phyloP scores from a whole-genome alignment of 768 basidiomycete species.

The Macrocybe gigantea region DNA sequence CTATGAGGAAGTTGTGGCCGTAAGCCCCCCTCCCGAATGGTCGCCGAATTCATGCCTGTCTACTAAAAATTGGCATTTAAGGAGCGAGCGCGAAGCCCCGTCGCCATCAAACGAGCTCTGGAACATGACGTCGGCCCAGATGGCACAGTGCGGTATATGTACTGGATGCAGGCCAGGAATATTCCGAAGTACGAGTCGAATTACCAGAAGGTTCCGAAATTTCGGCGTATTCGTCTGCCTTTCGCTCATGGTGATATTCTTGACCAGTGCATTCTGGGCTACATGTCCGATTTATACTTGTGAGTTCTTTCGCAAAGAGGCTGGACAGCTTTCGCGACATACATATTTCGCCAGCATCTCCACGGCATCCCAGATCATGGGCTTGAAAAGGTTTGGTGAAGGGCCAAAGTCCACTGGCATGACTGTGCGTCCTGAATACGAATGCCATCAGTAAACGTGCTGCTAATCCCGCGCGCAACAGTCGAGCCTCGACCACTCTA shows the following conservation, averaged over 20 bases:
- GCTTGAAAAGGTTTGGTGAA: constrained; percentile 41
- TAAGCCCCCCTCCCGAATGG: constrained; percentile 8
- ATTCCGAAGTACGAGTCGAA: constrained; percentile 60
- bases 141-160: constrained; percentile 52
- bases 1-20: constrained; percentile 23
- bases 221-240: too few species aligned
- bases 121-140: constrained; percentile 34
- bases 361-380: constrained; percentile 46
- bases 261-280: constrained; percentile 67
- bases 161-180: constrained; percentile 76
- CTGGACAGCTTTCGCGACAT: background rate
- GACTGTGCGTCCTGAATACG: constrained; percentile 41
- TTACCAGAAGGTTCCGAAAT: constrained; percentile 63
- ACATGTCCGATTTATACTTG: constrained; percentile 78
- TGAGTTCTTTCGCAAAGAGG: constrained; percentile 26
- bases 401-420: constrained; percentile 52
- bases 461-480: constrained; percentile 16
- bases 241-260: background rate
- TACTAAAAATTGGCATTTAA: constrained; percentile 16
- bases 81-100: constrained; percentile 67
- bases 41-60: background rate
- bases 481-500: constrained; percentile 75
- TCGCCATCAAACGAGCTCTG: constrained; percentile 53
- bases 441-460: background rate
- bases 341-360: constrained; percentile 40